A percentile compares a stretch with the other conserved stretches of the same genome.
These are phyloP conservation scores for Apiospora sp. DNA, from an alignment of 2,329 filamentous ascomycete genomes.

Conservation along the genomic window DNA sequence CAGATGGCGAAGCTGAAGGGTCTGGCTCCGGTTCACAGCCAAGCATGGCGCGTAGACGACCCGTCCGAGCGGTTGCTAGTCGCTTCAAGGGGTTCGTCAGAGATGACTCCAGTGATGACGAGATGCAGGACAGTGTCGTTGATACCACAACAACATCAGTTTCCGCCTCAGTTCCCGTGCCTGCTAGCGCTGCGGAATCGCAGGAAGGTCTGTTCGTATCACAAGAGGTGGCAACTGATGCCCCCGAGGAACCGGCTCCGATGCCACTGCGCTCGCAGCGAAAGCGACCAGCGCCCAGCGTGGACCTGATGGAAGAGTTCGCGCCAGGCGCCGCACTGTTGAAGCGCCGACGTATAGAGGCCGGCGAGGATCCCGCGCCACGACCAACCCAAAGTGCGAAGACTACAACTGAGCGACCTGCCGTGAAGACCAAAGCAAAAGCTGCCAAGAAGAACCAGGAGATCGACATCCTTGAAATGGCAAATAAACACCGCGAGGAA, in stretches of 20 bases:
- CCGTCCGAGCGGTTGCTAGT: constrained; percentile 54
- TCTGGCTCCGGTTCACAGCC: constrained; percentile 28
- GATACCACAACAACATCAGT: constrained; percentile 26
- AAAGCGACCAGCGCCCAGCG: constrained; percentile 54
- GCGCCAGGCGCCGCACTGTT: constrained; percentile 79
- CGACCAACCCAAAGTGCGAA: constrained; percentile 39
- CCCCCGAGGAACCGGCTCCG: constrained; percentile 34
- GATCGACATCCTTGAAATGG: constrained; percentile 73
- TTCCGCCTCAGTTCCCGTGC: constrained; percentile 23
- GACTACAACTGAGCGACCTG: not conserved
- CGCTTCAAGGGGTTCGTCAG: constrained; percentile 77
- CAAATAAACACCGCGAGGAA: constrained; percentile 66
- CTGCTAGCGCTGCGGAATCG: constrained; percentile 39
- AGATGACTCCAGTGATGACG: constrained; percentile 41
- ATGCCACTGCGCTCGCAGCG: constrained; percentile 43
- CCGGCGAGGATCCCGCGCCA: constrained; percentile 56
- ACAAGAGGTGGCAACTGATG: constrained; percentile 49
- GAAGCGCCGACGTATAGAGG: constrained; percentile 78
- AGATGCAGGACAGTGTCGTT: constrained; percentile 47
- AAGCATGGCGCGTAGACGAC: constrained; percentile 40
- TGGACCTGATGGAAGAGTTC: constrained; percentile 74
- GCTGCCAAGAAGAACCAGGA: constrained; percentile 61
- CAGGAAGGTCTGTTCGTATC: constrained; percentile 64
- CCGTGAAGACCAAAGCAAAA: constrained; percentile 39
- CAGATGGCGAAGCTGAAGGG: constrained; percentile 37